A percentile compares a stretch with the other conserved stretches of the same genome.
These are phyloP conservation scores for Plasmodium gaboni DNA, from an alignment of 169 alveolate species.

Conservation along the genomic window DNA sequence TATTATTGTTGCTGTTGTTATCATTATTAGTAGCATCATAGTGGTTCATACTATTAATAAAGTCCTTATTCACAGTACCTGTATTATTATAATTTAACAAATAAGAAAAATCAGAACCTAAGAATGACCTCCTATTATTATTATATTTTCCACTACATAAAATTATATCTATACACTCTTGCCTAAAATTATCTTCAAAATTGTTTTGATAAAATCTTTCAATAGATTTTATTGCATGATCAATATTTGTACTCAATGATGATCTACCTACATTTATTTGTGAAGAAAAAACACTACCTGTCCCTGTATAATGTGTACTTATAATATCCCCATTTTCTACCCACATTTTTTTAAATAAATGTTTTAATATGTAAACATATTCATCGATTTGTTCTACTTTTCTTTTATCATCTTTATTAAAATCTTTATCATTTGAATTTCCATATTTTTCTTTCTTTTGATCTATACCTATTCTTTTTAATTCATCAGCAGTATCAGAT, in stretches of 20 bases:
- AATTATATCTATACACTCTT: constrained; percentile 90
- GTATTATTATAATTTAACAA: constrained; percentile 40
- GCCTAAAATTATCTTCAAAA: constrained; percentile 90
- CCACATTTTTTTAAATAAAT: constrained; percentile 91
- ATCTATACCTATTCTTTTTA: constrained; percentile 17
- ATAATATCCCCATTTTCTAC: constrained; percentile 95
- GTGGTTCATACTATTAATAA: too few relatives aligned
- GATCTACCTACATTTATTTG: constrained; percentile 93
- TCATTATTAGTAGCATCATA: too few relatives aligned
- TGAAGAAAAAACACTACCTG: constrained; percentile 93
- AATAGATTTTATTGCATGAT: constrained; percentile 89
- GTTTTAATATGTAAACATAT: constrained; percentile 77
- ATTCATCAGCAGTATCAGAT: background rate
- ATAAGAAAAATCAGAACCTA: constrained; percentile 28
- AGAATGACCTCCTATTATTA: constrained; percentile 44
- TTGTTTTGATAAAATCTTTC: constrained; percentile 90
- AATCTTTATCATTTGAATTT: constrained; percentile 14
- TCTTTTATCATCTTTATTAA: background rate
- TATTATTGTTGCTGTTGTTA: background rate
- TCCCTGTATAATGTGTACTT: constrained; percentile 94
- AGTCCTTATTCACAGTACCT: background rate
- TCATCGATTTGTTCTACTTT: constrained; percentile 49
- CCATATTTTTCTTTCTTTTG: constrained; percentile 18
- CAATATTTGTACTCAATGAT: constrained; percentile 90
- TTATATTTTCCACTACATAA: constrained; percentile 81